phyloP scores from a whole-genome alignment of 345 rosid genomes.

The Limnanthes douglasii region DNA sequence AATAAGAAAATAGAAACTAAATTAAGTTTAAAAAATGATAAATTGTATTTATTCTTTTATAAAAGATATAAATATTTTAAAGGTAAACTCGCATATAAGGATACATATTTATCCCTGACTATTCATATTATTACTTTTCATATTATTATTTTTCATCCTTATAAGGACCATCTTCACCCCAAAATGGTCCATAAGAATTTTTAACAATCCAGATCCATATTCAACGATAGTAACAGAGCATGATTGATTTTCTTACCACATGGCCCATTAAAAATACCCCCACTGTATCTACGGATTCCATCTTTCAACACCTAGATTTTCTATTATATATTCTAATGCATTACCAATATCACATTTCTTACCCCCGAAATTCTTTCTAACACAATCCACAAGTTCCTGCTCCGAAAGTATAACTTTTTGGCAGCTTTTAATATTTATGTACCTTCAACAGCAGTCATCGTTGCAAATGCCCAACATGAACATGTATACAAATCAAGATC shows the following conservation, averaged over 20 bases:
- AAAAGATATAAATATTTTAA: too few species aligned
- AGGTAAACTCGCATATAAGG: too few species aligned
- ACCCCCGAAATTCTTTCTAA: constrained; percentile 16
- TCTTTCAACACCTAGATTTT: constrained; percentile 29
- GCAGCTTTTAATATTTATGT: constrained; percentile 15
- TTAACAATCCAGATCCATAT: constrained; percentile 50
- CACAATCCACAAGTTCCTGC: constrained; percentile 32
- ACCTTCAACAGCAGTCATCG: constrained; percentile 43
- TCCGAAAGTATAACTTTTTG: constrained; percentile 21
- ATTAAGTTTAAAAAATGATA: too few species aligned
- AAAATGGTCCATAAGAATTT: constrained; percentile 45
- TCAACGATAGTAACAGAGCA: constrained; percentile 40
- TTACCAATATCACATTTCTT: constrained; percentile 32
- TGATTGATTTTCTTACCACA: constrained; percentile 32
- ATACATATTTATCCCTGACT: too few species aligned
- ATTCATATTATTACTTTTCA: too few species aligned
- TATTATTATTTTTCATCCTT: too few species aligned
- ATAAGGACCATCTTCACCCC: constrained; percentile 56
- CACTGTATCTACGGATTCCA: constrained; percentile 22
- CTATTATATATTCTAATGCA: constrained; percentile 27
- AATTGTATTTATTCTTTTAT: too few species aligned
- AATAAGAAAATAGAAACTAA: too few species aligned
- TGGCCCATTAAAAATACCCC: constrained; percentile 26
- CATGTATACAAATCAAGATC: constrained; percentile 6
- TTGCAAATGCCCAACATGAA: constrained; percentile 56